Percentiles rank a stretch among this genome's conserved stretches.
These are phyloP conservation scores for Pythium dissimile DNA, from an alignment of 352 stramenopile genomes.

Conservation along the genomic window DNA sequence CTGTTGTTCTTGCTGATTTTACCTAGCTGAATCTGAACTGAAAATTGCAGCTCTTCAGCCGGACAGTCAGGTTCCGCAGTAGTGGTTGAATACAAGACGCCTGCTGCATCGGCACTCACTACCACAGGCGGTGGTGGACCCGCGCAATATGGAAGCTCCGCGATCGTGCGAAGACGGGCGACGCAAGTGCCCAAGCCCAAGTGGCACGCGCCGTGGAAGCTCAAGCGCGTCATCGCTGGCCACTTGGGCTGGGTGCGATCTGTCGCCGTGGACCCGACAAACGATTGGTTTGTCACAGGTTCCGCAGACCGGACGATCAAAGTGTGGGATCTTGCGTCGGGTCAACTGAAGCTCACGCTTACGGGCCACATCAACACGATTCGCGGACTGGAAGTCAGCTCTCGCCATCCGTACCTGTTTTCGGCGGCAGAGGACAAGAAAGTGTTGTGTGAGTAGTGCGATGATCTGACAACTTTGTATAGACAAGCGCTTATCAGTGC, in stretches of 20 bases:
- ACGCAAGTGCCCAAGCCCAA: conserved; percentile 93
- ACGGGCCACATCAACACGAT: conserved; percentile 99
- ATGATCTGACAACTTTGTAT: no score
- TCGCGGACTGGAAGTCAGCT: conserved; percentile 93
- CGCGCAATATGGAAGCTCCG: conserved; percentile 48
- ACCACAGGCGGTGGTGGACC: conserved; percentile 6
- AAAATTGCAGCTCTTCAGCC: not conserved
- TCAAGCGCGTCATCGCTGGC: conserved; percentile 94
- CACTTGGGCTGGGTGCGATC: conserved; percentile 97
- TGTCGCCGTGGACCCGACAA: conserved; percentile 97
- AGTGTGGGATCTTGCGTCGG: conserved; percentile 95
- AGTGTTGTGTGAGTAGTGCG: conserved; percentile 89
- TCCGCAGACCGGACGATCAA: conserved; percentile 98
- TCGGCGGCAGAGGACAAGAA: conserved; percentile 99
- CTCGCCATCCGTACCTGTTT: conserved; percentile 98
- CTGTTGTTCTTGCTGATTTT: not conserved
- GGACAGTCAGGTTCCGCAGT: conserved; percentile 24
- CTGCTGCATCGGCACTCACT: conserved; percentile 27
- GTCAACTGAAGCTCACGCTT: conserved; percentile 98
- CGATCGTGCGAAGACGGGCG: conserved; percentile 73
- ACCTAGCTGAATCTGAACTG: no score
- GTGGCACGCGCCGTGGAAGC: conserved; percentile 99
- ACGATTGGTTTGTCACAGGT: conserved; percentile 98
- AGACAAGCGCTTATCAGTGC: no score
- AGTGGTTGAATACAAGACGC: conserved; percentile 65